A percentile compares a stretch with the other conserved stretches of the same genome.
phyloP scores from a whole-genome alignment of 371 early-diverging fungal species.

The Chytridiales sp. region DNA sequence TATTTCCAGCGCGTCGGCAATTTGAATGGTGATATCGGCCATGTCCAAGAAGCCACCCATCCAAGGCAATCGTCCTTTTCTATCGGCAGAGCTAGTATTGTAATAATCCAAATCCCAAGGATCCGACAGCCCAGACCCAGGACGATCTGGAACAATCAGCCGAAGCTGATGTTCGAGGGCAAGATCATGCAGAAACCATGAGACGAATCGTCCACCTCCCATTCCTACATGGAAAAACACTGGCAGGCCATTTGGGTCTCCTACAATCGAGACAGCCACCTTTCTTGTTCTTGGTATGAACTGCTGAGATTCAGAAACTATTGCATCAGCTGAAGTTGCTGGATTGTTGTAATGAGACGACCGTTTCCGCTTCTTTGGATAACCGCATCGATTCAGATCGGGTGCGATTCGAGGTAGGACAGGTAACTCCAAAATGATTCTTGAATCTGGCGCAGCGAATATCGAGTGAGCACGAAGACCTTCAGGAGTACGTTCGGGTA shows the following conservation, averaged over 20 bases:
- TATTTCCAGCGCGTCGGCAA: constrained; percentile 10
- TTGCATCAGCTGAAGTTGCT: neutral
- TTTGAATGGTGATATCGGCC: neutral
- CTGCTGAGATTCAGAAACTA: neutral
- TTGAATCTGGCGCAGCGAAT: constrained; percentile 1
- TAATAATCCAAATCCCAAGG: constrained; percentile 7
- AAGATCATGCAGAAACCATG: constrained; percentile 8
- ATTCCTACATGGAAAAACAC: constrained; percentile 9
- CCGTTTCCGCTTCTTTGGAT: too few species aligned
- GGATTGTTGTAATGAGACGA: neutral
- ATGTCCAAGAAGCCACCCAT: constrained; percentile 6
- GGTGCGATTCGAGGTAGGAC: constrained; percentile 2
- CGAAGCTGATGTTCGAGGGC: neutral
- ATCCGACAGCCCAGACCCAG: constrained; percentile 14
- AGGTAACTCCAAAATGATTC: constrained; percentile 11
- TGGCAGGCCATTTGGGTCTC: constrained; percentile 4
- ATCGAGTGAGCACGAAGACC: too few species aligned
- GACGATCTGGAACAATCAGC: constrained; percentile 8
- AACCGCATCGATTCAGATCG: too few species aligned
- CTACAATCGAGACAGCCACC: constrained; percentile 11
- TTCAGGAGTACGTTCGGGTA: too few species aligned
- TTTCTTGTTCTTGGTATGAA: neutral
- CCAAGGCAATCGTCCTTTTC: neutral
- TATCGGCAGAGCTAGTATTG: neutral
- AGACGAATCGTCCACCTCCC: constrained; percentile 12